phyloP scores from a whole-genome alignment of 805 yeast genomes.

The Hanseniaspora meyeri region DNA sequence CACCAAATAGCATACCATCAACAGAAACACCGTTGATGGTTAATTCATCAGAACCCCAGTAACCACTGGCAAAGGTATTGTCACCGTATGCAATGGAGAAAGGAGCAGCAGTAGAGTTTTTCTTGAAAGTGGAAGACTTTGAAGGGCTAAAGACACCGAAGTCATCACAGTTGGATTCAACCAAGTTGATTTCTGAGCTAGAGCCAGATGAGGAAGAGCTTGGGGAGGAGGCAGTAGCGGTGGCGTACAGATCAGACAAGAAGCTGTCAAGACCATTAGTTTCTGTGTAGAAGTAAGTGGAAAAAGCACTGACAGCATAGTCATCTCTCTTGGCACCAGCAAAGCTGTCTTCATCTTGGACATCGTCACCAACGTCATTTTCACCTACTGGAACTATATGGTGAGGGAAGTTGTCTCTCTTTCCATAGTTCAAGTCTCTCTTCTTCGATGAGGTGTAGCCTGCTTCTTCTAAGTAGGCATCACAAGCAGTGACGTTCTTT shows the following conservation, averaged over 20 bases:
- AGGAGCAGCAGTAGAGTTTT: slow-evolving; percentile 15
- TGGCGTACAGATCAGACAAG: not conserved
- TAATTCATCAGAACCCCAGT: slow-evolving; percentile 49
- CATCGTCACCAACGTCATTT: not conserved
- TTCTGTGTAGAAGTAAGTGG: not conserved
- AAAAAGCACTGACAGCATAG: not conserved
- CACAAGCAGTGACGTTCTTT: slow-evolving; percentile 12
- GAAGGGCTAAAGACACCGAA: slow-evolving; percentile 22
- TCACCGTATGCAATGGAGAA: slow-evolving; percentile 35
- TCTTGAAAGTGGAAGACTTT: slow-evolving; percentile 19
- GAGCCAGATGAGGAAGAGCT: not conserved
- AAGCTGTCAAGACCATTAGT: not conserved
- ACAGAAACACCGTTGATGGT: slow-evolving; percentile 36
- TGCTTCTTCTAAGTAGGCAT: slow-evolving; percentile 4
- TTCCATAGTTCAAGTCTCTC: not conserved
- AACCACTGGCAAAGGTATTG: slow-evolving; percentile 34
- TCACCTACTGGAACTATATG: not conserved
- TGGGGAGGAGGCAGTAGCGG: not conserved
- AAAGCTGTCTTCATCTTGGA: not conserved
- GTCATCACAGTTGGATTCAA: slow-evolving; percentile 18
- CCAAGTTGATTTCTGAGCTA: not conserved
- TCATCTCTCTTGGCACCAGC: not conserved
- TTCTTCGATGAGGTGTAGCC: not conserved
- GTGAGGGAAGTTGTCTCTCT: not conserved
- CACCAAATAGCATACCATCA: slow-evolving; percentile 44